phyloP scores from a whole-genome alignment of 2,329 filamentous ascomycete species.

The Sporothrix euskadiensis region DNA sequence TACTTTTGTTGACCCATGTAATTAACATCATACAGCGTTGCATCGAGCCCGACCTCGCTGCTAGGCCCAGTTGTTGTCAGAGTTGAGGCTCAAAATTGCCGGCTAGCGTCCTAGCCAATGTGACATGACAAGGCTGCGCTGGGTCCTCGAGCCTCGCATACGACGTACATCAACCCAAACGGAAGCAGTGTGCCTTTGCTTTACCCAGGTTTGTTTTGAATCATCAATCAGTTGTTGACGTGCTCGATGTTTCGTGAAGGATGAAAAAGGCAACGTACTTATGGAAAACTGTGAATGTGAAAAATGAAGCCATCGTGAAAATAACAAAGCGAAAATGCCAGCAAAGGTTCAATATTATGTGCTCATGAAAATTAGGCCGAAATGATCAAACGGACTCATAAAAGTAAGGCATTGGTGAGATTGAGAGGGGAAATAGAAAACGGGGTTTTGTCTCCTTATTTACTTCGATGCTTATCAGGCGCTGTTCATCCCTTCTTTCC shows the following conservation, averaged over 20 bases:
- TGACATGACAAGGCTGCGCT: conserved; percentile 6
- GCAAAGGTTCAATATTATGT: neutral
- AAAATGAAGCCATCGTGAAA: no score
- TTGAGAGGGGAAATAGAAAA: neutral
- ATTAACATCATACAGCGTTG: neutral
- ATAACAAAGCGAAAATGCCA: no score
- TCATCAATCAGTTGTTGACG: no score
- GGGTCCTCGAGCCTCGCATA: neutral
- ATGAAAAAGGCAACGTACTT: neutral
- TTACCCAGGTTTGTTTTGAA: no score
- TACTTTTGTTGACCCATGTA: neutral
- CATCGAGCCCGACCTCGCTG: neutral
- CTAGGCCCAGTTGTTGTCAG: neutral
- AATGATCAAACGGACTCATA: neutral
- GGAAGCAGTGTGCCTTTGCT: neutral
- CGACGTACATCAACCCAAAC: neutral
- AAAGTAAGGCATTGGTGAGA: neutral
- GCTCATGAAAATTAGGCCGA: neutral
- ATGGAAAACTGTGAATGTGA: neutral
- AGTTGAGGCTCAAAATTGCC: conserved; percentile 6
- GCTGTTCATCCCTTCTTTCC: neutral
- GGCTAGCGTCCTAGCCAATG: conserved; percentile 5
- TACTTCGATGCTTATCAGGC: neutral
- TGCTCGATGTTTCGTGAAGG: no score
- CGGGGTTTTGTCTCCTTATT: neutral